Base-by-base conservation (phyloP, 768 basidiomycete genomes). In the Tylopilus sp. region DNA sequence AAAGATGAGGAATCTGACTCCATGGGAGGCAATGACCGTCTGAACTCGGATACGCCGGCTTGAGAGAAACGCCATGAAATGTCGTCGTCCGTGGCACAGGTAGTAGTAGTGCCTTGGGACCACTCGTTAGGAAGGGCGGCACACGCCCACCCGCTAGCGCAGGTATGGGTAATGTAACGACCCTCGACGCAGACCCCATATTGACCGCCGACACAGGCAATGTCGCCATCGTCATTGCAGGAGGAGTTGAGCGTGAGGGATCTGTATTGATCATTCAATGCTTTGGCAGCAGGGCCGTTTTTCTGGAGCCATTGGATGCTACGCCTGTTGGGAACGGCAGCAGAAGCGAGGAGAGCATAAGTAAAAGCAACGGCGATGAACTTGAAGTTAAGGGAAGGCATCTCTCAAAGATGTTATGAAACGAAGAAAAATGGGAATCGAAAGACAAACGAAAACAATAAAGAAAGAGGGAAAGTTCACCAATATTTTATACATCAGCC, bases 111-210 rank as follows among this genome's bases (percentile, higher is more conserved):
- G 3, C 64, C 64, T 21, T 37, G 42, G 11, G 46, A 45, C 61
- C 56, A 63, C 45, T 65, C 52, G 48, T 65, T 63, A 29, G 64
- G 64, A 53, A 65, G 40, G 28, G 61, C 63, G 13, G 63, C 63
- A 26, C 63, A 65, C 9, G 58, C 25, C 63, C 56, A 65, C 8
- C 55, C 53, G 8, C 46, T 30, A 6, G 54, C 25, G 34, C 64
- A 65, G 11, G 44, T 3, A 17, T 26, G 13, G 10, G 52, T 52
- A n/a, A 55, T 13, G 29, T 65, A 63, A 21, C 26, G 38, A 29
- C 54, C 52, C 41, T 58, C 19, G 16, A 48, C 26, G 11, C 48
- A 40, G 21, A 40, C 28, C 4, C 37, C 48, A 16, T 21, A 30
- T 40, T 51, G 50, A 34, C 54, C 61, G 8, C 19, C 12, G 36